Evolutionary conservation across 148 eudicot species (phyloP), one percentile per base, ranked within the genome.

Genomic region (Rhododendron mucronatum): DNA sequence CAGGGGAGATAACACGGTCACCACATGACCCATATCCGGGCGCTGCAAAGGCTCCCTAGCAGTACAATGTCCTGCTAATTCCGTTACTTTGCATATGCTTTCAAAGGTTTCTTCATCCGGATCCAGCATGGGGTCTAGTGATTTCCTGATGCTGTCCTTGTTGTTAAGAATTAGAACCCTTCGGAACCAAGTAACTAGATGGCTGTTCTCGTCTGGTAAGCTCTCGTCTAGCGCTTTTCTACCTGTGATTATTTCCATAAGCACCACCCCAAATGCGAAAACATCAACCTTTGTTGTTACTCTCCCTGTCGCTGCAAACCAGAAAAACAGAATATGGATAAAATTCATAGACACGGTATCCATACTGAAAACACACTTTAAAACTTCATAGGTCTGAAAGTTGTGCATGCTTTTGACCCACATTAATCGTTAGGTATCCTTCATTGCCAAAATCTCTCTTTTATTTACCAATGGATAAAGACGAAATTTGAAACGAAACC

Each of bases 201-300:
- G 94, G 50, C 81, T 65, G 37, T 82, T 84, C 57, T 93, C 94
- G 1, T 91, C 94, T 26, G 94, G 93, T 88, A 89, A 18, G n/a
- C 86, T 82, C 84, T 90, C 91, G 1, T 93, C 94, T 37, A 93
- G 71, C 1, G 92, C 92, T 87, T 91, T 93, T 86, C 93, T 59
- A 14, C 91, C 93, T 0, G 94, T 89, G 80, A 93, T 90, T 16
- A 93, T 83, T 86, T 93, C 94, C 94, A 93, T 93, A 85, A 93
- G 82, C 26, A 93, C 86, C 67, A 93, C 92, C 12, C 94, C 93
- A 50, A 90, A 93, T 44, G 93, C 92, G 81, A 69, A 93, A 0
- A 93, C 92, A 78, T 93, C 94, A 75, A 93, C 91, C 82, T 93
- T 93, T 37, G 90, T 91, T 15, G 94, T 93, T 63, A 93, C 94